Evolutionary conservation across 768 basidiomycete species (phyloP).

Genomic region (Russula emetica): DNA sequence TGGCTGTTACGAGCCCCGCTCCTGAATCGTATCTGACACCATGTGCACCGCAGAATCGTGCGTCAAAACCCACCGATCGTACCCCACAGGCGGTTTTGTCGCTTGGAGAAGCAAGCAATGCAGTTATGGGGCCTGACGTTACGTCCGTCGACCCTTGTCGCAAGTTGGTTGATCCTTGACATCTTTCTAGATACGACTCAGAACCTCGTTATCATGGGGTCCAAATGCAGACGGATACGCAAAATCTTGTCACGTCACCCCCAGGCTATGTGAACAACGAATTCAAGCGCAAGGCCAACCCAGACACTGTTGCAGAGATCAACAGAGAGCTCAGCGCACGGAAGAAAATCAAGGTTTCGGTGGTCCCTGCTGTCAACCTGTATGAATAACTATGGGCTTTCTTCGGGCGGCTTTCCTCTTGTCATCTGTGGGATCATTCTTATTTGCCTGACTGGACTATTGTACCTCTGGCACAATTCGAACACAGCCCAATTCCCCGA

Average conservation of each 20-base stretch:
- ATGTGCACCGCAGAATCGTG: slow-evolving; percentile 16
- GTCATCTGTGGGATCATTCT: neutral
- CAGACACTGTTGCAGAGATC: slow-evolving; percentile 24
- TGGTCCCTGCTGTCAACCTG: slow-evolving; percentile 65
- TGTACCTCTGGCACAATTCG: neutral
- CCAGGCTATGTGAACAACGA: slow-evolving; percentile 29
- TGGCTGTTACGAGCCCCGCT: neutral
- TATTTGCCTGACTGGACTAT: neutral
- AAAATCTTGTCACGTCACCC: slow-evolving; percentile 26
- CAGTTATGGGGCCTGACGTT: neutral
- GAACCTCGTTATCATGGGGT: slow-evolving; percentile 23
- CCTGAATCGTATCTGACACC: neutral
- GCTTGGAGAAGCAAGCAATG: neutral
- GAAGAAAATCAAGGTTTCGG: slow-evolving; percentile 72
- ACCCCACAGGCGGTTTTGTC: neutral
- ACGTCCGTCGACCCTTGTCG: neutral
- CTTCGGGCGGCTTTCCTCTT: neutral
- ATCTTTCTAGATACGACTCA: neutral
- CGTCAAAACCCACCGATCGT: slow-evolving; percentile 10
- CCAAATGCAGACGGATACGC: slow-evolving; percentile 44
- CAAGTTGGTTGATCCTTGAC: neutral
- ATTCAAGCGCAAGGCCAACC: slow-evolving; percentile 37
- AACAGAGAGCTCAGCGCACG: slow-evolving; percentile 33
- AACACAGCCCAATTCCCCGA: neutral
- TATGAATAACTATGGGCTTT: slow-evolving; percentile 50